Base-by-base conservation (phyloP, 352 stramenopile genomes). In the Globisporangium emineosum region DNA sequence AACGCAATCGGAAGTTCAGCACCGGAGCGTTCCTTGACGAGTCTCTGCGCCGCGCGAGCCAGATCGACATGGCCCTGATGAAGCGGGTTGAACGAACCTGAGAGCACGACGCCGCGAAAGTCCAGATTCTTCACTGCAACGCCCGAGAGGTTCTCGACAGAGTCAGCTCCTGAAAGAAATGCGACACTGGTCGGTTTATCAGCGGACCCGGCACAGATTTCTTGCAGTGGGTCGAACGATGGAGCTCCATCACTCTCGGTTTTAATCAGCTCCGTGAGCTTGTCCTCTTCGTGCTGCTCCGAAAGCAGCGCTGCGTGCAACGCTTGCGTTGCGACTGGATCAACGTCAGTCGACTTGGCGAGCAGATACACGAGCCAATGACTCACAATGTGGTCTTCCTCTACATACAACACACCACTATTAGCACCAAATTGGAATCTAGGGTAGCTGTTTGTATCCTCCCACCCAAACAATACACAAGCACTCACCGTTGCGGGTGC, bases 71-170 rank as follows among this genome's bases (percentile, higher is more conserved):
- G 86, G 21, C 88, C 88, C 12, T 79, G 61, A 32, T 96, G 88
- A 42, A 96, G 58, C 13, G 88, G 88, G 50, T 96, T 96, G 64
- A 96, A 96, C 3, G 83, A 94, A 0, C 88, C 88, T 4, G 86
- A 75, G 5, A 96, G 59, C 6, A 95, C 70, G 43, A 95, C 53
- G 50, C 78, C 86, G 7, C 73, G 71, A 53, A 91, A 89, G 21
- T 66, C 72, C 25, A 92, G 73, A 17, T 69, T 67, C 47, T 60
- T 67, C 1, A 77, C 67, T 10, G 77, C 52, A 15, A 58, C 65
- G 7, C 56, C 25, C 23, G 30, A n/a, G 37, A 12, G 23, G 2
- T 21, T 50, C 9, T 25, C n/a, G 23, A 49, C 45, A 17, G 32
- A 23, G 8, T 68, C 33, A 12, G 30, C 57, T 3, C 21, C 56